Evolutionary conservation across 73 alveolate genomes (phyloP), one percentile per base, ranked within the genome.

Genomic region (Paramecium sexaurelia): DNA sequence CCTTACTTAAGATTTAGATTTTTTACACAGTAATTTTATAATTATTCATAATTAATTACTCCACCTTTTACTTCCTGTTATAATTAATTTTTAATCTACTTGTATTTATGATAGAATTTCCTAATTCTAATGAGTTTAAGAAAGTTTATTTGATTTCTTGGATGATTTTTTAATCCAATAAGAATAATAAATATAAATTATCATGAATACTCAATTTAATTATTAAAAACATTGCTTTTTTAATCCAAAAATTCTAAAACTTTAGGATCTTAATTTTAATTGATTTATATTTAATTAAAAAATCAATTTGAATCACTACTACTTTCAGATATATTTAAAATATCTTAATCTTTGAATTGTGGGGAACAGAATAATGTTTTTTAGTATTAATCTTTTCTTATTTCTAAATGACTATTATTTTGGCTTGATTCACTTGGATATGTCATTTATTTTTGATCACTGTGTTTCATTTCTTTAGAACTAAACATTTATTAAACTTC

Each of bases 301-400:
- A 61, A 61, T 61, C 83, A 61, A 61, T 61, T 61, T 13, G 83
- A 61, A 61, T 61, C 83, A 11, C 83, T 20, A 61, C 83, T 61
- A 45, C 83, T 61, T 26, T 61, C 83, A 22, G 83, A 61, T 29
- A 61, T 24, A 32, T 61, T 61, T 45, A 61, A 61, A 22, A 61
- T 32, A 20, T 61, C 83, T 61, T 78, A 40, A 61, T 78, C 90
- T 33, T 78, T 78, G 36, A 78, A 78, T 43, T 22, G 27, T 8
- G 90, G 90, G 26, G 90, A 78, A 78, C 90, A 78, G 41, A 78
- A 78, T 17, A 78, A 11, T 19, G 90, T 43, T 78, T 78, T 78
- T 78, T 78, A 27, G 20, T 78, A 78, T 17, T 39, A 24, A 37
- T 78, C 90, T 78, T 78, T 78, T 41, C 71, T 3, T 29, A 78